These are phyloP conservation scores for Cryptococcus sp. DNA, from an alignment of 1,284 basidiomycete genomes.

Conservation along the genomic window DNA sequence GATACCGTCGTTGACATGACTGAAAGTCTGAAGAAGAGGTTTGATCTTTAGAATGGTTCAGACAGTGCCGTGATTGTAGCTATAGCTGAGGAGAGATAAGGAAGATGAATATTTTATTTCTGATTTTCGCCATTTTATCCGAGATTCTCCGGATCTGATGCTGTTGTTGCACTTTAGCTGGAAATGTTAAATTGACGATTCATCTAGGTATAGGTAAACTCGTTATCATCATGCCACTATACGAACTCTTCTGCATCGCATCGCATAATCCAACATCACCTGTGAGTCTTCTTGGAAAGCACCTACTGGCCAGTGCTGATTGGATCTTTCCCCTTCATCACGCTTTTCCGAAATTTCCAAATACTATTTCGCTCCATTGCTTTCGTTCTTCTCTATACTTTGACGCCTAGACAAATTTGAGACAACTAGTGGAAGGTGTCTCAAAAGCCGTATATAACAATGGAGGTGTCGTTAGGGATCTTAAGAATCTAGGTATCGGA, in stretches of 20 bases:
- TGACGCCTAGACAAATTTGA: constrained; percentile 35
- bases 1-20: constrained; percentile 26
- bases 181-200: too few species aligned
- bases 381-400: neutral
- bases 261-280: constrained; percentile 43
- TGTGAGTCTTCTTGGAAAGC: constrained; percentile 22
- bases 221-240: constrained; percentile 40
- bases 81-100: too few species aligned
- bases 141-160: neutral
- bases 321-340: neutral
- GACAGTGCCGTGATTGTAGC: too few species aligned
- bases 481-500: constrained; percentile 39
- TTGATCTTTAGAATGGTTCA: constrained; percentile 3
- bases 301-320: neutral
- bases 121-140: neutral
- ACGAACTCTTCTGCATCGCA: constrained; percentile 49
- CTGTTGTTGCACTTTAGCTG: neutral
- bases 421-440: constrained; percentile 40
- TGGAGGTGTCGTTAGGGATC: constrained; percentile 44
- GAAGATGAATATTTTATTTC: neutral
- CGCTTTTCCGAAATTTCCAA: neutral
- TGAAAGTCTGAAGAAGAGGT: constrained; percentile 23
- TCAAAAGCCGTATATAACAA: constrained; percentile 36
- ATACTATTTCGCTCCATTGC: neutral
- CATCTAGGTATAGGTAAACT: neutral